These are phyloP conservation scores for Colletotrichum sojae DNA, from an alignment of 2,329 filamentous ascomycete genomes.

Conservation along the genomic window DNA sequence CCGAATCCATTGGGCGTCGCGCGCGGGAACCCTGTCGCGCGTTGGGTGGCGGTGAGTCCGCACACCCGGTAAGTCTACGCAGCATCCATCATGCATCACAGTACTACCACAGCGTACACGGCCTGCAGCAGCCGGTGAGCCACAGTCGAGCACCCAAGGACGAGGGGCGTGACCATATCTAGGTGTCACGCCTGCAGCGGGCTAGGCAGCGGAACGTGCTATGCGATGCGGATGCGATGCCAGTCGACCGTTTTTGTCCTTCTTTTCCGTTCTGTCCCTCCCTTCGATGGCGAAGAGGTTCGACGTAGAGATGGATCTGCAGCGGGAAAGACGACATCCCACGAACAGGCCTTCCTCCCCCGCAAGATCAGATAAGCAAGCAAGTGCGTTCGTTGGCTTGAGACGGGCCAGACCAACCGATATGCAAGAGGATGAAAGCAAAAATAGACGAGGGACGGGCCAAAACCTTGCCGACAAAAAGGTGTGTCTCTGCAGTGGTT, in stretches of 20 bases:
- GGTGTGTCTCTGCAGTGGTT: not conserved
- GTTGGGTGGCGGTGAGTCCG: not conserved
- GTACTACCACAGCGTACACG: too few relatives aligned
- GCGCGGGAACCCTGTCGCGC: slow-evolving; percentile 18
- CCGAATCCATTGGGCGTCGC: not conserved
- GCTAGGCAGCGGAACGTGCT: not conserved
- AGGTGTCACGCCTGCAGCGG: slow-evolving; percentile 16
- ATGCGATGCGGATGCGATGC: slow-evolving; percentile 22
- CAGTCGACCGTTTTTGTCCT: slow-evolving; percentile 8
- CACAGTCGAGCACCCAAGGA: not conserved
- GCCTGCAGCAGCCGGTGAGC: not conserved
- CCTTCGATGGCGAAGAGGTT: too few relatives aligned
- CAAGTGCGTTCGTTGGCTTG: too few relatives aligned
- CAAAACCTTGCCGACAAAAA: slow-evolving; percentile 5
- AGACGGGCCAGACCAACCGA: too few relatives aligned
- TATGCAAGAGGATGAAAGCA: not conserved
- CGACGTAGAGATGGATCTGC: too few relatives aligned
- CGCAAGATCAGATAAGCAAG: too few relatives aligned
- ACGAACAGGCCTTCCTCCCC: too few relatives aligned
- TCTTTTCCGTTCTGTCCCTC: too few relatives aligned
- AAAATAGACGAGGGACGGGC: slow-evolving; percentile 3
- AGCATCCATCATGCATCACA: too few relatives aligned
- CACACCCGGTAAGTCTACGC: not conserved
- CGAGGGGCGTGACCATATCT: slow-evolving; percentile 20
- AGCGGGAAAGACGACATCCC: not conserved